Evolutionary conservation across 441 rosid species (phyloP).

Genomic region (Viola pubescens): DNA sequence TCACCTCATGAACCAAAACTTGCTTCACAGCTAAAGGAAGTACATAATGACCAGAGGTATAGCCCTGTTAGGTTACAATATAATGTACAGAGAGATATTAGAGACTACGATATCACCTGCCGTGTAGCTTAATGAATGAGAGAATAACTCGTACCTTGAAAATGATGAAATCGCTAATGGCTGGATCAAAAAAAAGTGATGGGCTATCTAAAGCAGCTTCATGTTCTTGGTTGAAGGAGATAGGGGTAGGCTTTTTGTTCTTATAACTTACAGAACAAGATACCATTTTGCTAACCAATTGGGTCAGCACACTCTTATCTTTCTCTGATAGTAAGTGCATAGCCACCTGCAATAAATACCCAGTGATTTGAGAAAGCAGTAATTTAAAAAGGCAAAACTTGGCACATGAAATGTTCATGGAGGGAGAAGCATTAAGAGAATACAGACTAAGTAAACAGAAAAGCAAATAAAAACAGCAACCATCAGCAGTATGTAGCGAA

Average conservation of each 20-base stretch:
- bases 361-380: constrained; percentile 15
- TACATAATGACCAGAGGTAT: constrained; percentile 45
- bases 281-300: constrained; percentile 62
- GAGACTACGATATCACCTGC: constrained; percentile 1
- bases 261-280: constrained; percentile 73
- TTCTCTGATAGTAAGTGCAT: constrained; percentile 66
- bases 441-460: no score
- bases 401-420: background rate
- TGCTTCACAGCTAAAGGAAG: constrained; percentile 79
- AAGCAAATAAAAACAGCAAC: no score
- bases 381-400: constrained; percentile 1
- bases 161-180: constrained; percentile 52
- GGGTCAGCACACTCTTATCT: constrained; percentile 64
- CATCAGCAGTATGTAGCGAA: no score
- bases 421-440: no score
- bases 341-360: constrained; percentile 57
- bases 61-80: constrained; percentile 49
- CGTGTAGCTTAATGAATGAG: constrained; percentile 3
- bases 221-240: constrained; percentile 32
- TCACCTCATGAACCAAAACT: constrained; percentile 84
- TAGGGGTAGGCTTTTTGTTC: constrained; percentile 41
- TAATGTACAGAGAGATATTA: constrained; percentile 12
- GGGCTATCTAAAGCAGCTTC: constrained; percentile 46
- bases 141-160: constrained; percentile 54
- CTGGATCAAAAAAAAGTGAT: constrained; percentile 64